phyloP scores from a whole-genome alignment of 345 rosid genomes.

The Laguncularia racemosa region DNA sequence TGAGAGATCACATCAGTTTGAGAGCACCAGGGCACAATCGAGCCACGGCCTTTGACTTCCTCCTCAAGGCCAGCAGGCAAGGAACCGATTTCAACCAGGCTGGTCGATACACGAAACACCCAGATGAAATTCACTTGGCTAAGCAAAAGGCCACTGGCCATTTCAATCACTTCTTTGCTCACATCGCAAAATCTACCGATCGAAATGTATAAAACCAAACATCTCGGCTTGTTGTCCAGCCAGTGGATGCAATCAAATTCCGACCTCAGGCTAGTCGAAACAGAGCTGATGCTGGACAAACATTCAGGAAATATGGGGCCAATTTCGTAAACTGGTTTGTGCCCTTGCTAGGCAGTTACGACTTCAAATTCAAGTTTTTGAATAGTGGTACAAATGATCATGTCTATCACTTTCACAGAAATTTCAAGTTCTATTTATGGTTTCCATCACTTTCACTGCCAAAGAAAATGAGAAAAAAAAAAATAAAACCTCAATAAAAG shows the following conservation, averaged over 20 bases:
- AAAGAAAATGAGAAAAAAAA: no score
- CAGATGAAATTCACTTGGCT: conserved; percentile 42
- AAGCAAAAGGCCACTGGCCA: conserved; percentile 37
- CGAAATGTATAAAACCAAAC: conserved; percentile 45
- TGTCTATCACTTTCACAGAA: conserved; percentile 46
- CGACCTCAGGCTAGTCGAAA: conserved; percentile 42
- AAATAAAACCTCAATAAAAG: no score
- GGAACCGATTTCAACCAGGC: no score
- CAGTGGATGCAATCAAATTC: conserved; percentile 32
- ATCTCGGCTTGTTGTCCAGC: conserved; percentile 27
- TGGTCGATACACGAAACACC: conserved; percentile 29
- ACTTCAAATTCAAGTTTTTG: conserved; percentile 51
- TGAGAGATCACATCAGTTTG: no score
- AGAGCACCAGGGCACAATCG: no score
- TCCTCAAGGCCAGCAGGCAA: no score
- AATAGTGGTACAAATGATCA: conserved; percentile 56
- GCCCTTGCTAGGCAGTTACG: conserved; percentile 30
- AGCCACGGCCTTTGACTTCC: no score
- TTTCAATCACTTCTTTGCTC: conserved; percentile 32
- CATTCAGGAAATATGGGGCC: conserved; percentile 63
- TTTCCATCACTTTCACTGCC: no score
- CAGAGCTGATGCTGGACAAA: conserved; percentile 22
- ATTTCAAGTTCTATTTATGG: no score
- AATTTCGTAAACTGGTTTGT: conserved; percentile 43
- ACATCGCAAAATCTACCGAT: conserved; percentile 56